Evolutionary conservation across 768 basidiomycete species (phyloP).

Genomic region (Pluteus cervinus): DNA sequence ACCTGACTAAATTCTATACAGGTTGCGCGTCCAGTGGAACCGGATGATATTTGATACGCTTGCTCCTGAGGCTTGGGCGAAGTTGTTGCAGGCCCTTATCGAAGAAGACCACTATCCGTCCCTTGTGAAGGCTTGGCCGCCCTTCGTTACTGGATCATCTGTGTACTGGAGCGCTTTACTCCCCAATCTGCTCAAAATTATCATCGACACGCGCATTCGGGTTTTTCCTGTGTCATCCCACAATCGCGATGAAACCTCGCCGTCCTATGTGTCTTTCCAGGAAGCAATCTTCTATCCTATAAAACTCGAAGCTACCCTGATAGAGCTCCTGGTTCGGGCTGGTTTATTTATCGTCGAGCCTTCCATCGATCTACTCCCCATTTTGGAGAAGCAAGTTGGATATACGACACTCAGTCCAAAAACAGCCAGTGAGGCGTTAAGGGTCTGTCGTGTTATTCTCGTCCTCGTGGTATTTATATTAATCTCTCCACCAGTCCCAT

Average conservation of each 20-base stretch:
- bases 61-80: constrained; percentile 38
- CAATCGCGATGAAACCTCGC: too few relatives aligned
- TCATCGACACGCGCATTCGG: too few relatives aligned
- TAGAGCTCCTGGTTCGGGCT: constrained; percentile 22
- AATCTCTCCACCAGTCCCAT: too few relatives aligned
- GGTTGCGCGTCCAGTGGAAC: constrained; percentile 44
- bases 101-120: constrained; percentile 15
- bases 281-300: too few relatives aligned
- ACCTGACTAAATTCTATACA: too few relatives aligned
- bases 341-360: constrained; percentile 29
- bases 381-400: constrained; percentile 14
- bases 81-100: constrained; percentile 24
- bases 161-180: constrained; percentile 34
- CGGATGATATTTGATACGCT: constrained; percentile 34
- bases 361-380: constrained; percentile 25
- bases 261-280: too few relatives aligned
- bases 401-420: constrained; percentile 19
- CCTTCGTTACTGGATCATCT: constrained; percentile 20
- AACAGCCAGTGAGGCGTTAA: constrained; percentile 20
- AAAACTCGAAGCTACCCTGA: too few relatives aligned
- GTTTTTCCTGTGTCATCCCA: too few relatives aligned
- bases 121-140: constrained; percentile 37
- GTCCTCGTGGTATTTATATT: neutral
- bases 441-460: constrained; percentile 19
- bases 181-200: constrained; percentile 16